Base-by-base conservation (phyloP, 441 rosid genomes). In the Pelargonium fulgidum region DNA sequence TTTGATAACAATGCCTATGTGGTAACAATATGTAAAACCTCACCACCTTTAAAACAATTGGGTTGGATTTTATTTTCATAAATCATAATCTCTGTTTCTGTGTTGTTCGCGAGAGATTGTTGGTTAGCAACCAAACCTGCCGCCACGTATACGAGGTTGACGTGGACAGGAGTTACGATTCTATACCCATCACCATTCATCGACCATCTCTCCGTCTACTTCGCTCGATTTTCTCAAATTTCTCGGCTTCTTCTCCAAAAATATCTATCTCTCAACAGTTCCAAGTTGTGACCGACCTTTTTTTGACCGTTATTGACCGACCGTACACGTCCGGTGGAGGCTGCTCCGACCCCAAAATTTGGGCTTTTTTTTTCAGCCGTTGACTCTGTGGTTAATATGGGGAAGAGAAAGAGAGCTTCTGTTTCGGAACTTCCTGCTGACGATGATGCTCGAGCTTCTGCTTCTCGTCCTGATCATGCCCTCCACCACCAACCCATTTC, bases 131-230 rank as follows among this genome's bases (percentile, higher is more conserved):
- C n/a, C 12, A 47, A 12, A 47, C 52, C n/a, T 47, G 52, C 13
- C 52, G 52, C 52, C 52, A 47, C 52, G 52, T 47, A 47, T 9
- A 47, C n/a, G 52, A 47, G 52, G 52, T 47, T 47, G 52, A 47
- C 52, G 52, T 47, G 52, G 52, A 47, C 52, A 47, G 52, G 52
- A 44, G 48, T 44, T 44, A 7, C 48, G 13, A 44, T 7, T 7
- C n/a, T 3, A 29, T 4, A 29, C 36, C 36, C 36, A 29, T 29
- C 36, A n/a, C 52, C 52, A n/a, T 10, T n/a, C 52, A 47, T 47
- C n/a, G 12, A n/a, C 13, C n/a, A 3, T 47, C n/a, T 47, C 52
- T 47, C 16, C 52, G 52, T 47, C 2, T 11, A 47, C n/a, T n/a
- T 47, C 52, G 52, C 52, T 1, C 52, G 52, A 10, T 47, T 47